Evolutionary conservation across 441 rosid genomes (phyloP).

Genomic region (Erodium moschatum): DNA sequence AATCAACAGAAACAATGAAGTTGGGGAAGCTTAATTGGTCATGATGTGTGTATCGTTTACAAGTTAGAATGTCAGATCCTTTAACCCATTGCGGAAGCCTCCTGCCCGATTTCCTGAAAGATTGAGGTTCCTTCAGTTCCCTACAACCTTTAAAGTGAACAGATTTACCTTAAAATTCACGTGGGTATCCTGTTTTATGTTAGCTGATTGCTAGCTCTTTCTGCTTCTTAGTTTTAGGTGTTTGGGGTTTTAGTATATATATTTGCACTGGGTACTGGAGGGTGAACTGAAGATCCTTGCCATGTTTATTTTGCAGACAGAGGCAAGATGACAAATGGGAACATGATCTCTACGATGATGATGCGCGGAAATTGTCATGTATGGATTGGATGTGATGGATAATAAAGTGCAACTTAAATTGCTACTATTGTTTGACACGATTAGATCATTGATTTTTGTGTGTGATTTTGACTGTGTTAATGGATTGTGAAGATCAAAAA

Average conservation of each 20-base stretch:
- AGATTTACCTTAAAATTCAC: neutral
- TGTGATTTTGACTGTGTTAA: conserved; percentile 30
- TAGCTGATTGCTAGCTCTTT: neutral
- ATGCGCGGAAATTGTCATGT: conserved; percentile 55
- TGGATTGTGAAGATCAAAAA: conserved; percentile 56
- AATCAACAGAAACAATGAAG: neutral
- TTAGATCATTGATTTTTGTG: conserved; percentile 18
- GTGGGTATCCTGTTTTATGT: neutral
- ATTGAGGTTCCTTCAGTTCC: neutral
- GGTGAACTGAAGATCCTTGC: conserved; percentile 2
- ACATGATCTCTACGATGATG: conserved; percentile 71
- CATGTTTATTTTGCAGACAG: conserved; percentile 46
- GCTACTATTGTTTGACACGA: neutral
- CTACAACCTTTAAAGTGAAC: neutral
- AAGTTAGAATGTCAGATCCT: neutral
- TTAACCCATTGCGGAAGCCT: neutral
- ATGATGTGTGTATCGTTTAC: neutral
- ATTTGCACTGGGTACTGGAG: neutral
- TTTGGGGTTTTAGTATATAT: neutral
- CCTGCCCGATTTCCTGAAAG: neutral
- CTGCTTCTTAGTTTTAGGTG: neutral
- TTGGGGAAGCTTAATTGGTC: neutral
- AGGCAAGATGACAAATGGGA: conserved; percentile 97
- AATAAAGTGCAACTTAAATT: neutral
- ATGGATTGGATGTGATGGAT: conserved; percentile 26